Conservation (phyloP, 1,284 basidiomycete species). For the Rhodotorula mucilaginosa region DNA sequence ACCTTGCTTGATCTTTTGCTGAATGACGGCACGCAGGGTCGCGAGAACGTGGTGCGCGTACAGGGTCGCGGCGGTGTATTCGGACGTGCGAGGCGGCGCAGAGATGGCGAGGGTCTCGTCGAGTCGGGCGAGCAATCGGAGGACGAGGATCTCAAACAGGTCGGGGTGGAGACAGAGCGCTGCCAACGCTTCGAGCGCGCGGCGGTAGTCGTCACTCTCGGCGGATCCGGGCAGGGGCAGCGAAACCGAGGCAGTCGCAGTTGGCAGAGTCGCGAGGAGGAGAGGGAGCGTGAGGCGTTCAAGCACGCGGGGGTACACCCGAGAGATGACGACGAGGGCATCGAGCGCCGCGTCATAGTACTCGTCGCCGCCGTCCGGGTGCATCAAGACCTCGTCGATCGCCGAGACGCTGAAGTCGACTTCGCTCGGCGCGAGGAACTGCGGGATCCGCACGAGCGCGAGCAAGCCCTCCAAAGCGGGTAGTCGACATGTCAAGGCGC, state of each 20-base stretch:
- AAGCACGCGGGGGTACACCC: slow-evolving; percentile 54
- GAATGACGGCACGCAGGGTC: slow-evolving; percentile 64
- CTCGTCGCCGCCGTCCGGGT: slow-evolving; percentile 51
- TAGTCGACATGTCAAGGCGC: slow-evolving; percentile 19
- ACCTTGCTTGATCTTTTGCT: slow-evolving; percentile 61
- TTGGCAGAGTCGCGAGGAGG: slow-evolving; percentile 64
- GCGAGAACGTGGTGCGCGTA: slow-evolving; percentile 80
- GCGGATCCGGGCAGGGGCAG: slow-evolving; percentile 55
- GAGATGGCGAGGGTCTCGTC: slow-evolving; percentile 58
- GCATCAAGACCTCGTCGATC: slow-evolving; percentile 62
- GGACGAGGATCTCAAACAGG: slow-evolving; percentile 79
- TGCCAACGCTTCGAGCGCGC: slow-evolving; percentile 67
- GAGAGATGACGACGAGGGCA: slow-evolving; percentile 67
- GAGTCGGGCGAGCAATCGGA: slow-evolving; percentile 75
- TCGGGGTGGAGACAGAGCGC: slow-evolving; percentile 70
- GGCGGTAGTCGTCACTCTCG: slow-evolving; percentile 56
- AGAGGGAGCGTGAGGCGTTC: slow-evolving; percentile 74
- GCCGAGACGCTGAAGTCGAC: slow-evolving; percentile 73
- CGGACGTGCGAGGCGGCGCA: slow-evolving; percentile 24
- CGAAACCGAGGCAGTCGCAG: background rate
- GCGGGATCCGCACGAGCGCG: slow-evolving; percentile 62
- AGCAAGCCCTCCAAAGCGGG: slow-evolving; percentile 64
- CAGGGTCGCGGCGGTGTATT: slow-evolving; percentile 61
- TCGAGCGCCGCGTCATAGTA: slow-evolving; percentile 61
- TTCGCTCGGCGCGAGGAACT: slow-evolving; percentile 68